These are phyloP conservation scores for Eimeria necatrix DNA, from an alignment of 169 alveolate genomes.

Conservation along the genomic window DNA sequence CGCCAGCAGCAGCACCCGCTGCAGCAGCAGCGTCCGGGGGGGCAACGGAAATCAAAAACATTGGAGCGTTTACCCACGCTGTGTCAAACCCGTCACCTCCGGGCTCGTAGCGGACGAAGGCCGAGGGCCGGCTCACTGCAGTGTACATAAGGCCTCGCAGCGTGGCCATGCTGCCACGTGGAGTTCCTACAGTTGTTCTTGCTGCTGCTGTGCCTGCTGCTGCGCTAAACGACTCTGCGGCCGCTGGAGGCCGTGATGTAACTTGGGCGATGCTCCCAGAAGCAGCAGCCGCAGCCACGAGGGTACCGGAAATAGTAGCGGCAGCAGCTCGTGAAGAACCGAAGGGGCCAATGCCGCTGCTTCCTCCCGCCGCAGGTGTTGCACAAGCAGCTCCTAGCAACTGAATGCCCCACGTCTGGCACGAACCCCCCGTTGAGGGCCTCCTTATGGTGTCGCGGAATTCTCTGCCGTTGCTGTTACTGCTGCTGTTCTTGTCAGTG, in stretches of 20 bases:
- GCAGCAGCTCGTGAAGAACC: background rate
- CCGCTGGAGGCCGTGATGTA: background rate
- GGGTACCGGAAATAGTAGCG: background rate
- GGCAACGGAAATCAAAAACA: conserved; percentile 48
- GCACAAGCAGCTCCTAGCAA: background rate
- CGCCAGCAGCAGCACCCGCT: conserved; percentile 11
- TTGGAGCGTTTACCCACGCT: conserved; percentile 73
- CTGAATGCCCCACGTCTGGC: background rate
- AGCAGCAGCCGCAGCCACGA: background rate
- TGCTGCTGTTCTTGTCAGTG: background rate
- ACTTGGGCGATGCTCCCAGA: no score
- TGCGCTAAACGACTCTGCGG: background rate
- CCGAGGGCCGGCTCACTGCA: conserved; percentile 22
- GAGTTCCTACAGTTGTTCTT: background rate
- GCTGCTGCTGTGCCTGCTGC: conserved; percentile 10
- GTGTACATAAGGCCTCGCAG: background rate
- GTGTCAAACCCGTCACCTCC: conserved; percentile 27
- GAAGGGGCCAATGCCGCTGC: no score
- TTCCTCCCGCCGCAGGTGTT: no score
- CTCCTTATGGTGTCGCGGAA: background rate
- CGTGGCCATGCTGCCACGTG: background rate
- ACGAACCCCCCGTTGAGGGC: background rate
- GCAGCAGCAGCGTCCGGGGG: background rate
- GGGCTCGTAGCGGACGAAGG: conserved; percentile 37
- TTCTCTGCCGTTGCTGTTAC: background rate